Conservation (phyloP, 768 basidiomycete species). For the Xanthoconium stramineum region DNA sequence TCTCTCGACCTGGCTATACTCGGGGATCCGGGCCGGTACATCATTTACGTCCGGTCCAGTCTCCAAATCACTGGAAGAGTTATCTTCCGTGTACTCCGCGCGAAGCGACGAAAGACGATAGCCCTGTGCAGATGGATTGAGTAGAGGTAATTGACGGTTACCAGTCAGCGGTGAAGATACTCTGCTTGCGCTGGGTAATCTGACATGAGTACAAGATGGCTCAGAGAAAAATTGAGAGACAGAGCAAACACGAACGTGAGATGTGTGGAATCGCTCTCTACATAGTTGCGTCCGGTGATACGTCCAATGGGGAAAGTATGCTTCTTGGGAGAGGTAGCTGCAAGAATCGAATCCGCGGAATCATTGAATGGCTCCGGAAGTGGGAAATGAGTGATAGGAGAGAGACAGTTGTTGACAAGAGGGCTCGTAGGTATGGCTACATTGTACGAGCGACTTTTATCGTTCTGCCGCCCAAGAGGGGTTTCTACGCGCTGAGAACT, state of each 20-base stretch:
- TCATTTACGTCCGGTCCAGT: neutral
- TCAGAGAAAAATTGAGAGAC: conserved; percentile 3
- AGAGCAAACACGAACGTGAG: conserved; percentile 8
- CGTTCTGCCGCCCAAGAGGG: neutral
- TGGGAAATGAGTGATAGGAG: conserved; percentile 15
- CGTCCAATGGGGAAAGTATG: neutral
- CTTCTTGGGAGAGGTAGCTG: neutral
- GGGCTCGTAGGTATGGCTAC: neutral
- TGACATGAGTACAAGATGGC: conserved; percentile 1
- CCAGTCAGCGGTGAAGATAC: conserved; percentile 14
- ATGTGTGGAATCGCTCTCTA: conserved; percentile 1
- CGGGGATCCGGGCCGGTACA: neutral
- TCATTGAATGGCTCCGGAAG: conserved; percentile 10
- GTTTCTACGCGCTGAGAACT: conserved; percentile 3
- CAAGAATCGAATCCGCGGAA: neutral
- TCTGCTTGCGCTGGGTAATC: neutral
- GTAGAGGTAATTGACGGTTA: neutral
- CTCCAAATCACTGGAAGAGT: conserved; percentile 3
- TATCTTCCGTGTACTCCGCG: neutral
- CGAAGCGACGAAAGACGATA: neutral
- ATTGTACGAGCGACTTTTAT: neutral
- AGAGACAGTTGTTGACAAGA: conserved; percentile 5
- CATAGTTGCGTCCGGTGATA: neutral
- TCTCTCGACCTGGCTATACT: neutral
- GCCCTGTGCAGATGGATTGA: neutral